Base-by-base conservation (phyloP, 2,329 filamentous ascomycete species). In the Fusarium pseudograminearum region DNA sequence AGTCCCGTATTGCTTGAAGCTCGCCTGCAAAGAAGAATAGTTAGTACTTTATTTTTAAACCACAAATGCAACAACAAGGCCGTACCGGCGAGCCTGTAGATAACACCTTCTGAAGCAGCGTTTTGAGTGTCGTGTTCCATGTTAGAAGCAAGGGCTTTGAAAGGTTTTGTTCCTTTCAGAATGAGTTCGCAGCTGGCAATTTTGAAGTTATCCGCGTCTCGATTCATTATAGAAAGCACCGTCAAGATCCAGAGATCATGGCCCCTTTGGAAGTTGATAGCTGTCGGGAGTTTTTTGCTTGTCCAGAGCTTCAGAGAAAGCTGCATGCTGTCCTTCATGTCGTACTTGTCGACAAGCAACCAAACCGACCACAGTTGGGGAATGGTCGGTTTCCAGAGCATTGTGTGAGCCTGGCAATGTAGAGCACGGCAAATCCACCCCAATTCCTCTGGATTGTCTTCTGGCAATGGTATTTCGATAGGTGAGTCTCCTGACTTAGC, bases 311-410 rank as follows among this genome's bases (percentile, higher is more conserved):
- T 4, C 9, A 67, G 7, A 3, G 65, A 67, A 45, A 67, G 20
- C 4, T 48, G 33, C 15, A 67, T 50, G 16, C 30, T n/a, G 7
- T 48, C 40, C 10, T 30, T 33, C 31, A 63, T 26, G 15, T 42
- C 16, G 38, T 67, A 67, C 38, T 67, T 67, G 3, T 67, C 33
- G n/a, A 42, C 28, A 15, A 63, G 7, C 2, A 7, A 15, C 31
- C 45, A 42, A 16, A 54, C 5, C 2, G 45, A 10, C 2, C 10
- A 1, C 11, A 58, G 20, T 20, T 31, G 30, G 11, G 1, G 2
- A 3, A 12, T 2, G 0, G 1, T n/a, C 2, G 63, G 57, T 2
- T 4, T 4, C 63, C 42, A 67, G 15, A 58, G 20, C 4, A 3
- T 26, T 15, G 63, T 67, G 2, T 22, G 8, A 8, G 18, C 40